Conservation (phyloP, 495 filamentous ascomycete species). For the Usnea hakonensis region DNA sequence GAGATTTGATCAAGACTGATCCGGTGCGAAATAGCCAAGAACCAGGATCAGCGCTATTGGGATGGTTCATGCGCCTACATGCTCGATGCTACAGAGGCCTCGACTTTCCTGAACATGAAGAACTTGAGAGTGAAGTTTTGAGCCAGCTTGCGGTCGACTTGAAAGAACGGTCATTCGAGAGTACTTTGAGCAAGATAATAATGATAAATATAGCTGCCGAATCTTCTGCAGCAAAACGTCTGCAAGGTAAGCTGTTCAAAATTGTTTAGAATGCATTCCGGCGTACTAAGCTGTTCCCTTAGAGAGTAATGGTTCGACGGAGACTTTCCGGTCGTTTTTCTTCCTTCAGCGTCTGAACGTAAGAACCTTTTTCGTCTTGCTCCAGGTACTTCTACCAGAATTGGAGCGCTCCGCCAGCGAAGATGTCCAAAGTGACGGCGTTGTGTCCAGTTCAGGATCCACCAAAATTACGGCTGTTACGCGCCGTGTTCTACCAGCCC, state of each 20-base stretch:
- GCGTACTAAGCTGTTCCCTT: neutral
- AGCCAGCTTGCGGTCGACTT: constrained; percentile 65
- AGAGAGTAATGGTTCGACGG: constrained; percentile 35
- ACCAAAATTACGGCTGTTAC: constrained; percentile 52
- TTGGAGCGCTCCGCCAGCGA: constrained; percentile 51
- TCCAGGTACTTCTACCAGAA: constrained; percentile 62
- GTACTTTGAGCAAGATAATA: constrained; percentile 66
- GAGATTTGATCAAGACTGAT: constrained; percentile 45
- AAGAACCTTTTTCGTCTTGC: constrained; percentile 68
- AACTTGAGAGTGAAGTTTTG: constrained; percentile 80
- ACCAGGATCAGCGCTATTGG: constrained; percentile 49
- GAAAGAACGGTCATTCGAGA: constrained; percentile 59
- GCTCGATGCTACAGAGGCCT: constrained; percentile 70
- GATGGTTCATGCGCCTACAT: constrained; percentile 84
- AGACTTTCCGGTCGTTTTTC: constrained; percentile 48
- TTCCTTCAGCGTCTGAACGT: constrained; percentile 76
- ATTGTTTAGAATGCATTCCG: neutral
- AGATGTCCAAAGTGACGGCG: constrained; percentile 31
- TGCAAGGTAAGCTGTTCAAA: constrained; percentile 46
- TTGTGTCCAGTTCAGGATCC: constrained; percentile 25
- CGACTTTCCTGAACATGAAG: constrained; percentile 64
- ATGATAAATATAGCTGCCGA: constrained; percentile 83
- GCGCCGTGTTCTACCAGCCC: constrained; percentile 57
- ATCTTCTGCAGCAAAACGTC: constrained; percentile 54
- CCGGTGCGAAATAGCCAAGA: constrained; percentile 40